Evolutionary conservation across 2,329 filamentous ascomycete genomes (phyloP), one percentile per base, ranked within the genome.

Genomic region (Clonostachys solani): DNA sequence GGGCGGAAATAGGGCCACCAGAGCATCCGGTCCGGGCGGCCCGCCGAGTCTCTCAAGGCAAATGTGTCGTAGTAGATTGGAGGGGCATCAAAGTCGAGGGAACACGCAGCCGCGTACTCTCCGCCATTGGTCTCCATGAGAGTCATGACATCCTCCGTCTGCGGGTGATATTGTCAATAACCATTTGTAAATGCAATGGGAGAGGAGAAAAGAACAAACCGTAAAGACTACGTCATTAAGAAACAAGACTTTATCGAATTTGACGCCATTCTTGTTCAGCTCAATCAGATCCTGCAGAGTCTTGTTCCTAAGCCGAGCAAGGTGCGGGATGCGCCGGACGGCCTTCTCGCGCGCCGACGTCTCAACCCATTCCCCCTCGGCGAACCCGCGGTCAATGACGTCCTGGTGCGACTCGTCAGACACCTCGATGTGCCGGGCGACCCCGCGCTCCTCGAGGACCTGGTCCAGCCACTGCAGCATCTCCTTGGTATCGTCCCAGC

Each of bases 401-500:
- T 84, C 77, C 49, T 66, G 59, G 56, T 86, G 83, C 7, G 81
- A 83, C 5, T 72, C 68, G 6, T 78, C 65, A n/a, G 81, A 81
- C 6, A 84, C 59, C 4, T 77, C 69, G 19, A 89, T 74, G 29
- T 68, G 77, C 29, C 75, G 72, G 38, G 68, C 63, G 3, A 87
- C 77, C 2, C 75, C 73, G 15, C 80, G 55, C 12, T 60, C 59
- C 9, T 71, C 77, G 10, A 89, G 66, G 47, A 76, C 63, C 2
- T 51, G 54, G 48, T 86, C 81, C 29, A 90, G 66, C 19, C 77
- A 71, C 18, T 61, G 65, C 52, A 90, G 65, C 7, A 77, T 78
- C 15, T 68, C 74, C 61, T 88, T 88, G 16, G 80, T 87, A 49
- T 83, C 71, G 59, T 89, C 86, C 68, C 77, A 83, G 58, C 81